Evolutionary conservation across 306 rosid genomes (phyloP).

Genomic region (Rosa persica): DNA sequence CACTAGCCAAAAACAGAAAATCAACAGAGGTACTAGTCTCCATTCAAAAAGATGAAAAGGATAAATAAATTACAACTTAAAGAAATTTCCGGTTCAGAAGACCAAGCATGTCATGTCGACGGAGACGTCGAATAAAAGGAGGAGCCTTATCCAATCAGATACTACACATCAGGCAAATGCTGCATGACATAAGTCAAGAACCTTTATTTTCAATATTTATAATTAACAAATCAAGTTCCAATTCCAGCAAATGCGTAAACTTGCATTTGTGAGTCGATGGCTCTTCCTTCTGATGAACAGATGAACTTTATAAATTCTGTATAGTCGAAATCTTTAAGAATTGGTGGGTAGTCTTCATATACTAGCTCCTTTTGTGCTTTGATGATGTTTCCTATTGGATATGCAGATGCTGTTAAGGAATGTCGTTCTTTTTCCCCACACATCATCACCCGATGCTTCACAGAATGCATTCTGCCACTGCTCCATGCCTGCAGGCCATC

Average conservation of each 20-base stretch:
- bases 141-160: no score
- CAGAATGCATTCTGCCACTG: slow-evolving; percentile 47
- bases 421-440: slow-evolving; percentile 37
- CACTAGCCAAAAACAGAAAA: no score
- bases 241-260: neutral
- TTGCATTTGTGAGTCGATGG: neutral
- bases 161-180: no score
- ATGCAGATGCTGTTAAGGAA: slow-evolving; percentile 37
- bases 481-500: slow-evolving; percentile 41
- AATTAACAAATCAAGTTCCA: neutral
- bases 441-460: slow-evolving; percentile 35
- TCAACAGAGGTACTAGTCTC: no score
- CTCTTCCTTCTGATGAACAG: neutral
- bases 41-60: no score
- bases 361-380: slow-evolving; percentile 54
- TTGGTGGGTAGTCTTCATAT: slow-evolving; percentile 52
- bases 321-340: slow-evolving; percentile 44
- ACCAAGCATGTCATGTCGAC: no score
- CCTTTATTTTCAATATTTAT: no score
- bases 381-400: slow-evolving; percentile 38
- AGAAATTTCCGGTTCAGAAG: no score
- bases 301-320: neutral
- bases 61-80: no score
- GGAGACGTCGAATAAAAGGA: no score
- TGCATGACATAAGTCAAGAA: no score